These are phyloP conservation scores for Dothideomycetidae sp. DNA, from an alignment of 2,329 filamentous ascomycete genomes.

Conservation along the genomic window DNA sequence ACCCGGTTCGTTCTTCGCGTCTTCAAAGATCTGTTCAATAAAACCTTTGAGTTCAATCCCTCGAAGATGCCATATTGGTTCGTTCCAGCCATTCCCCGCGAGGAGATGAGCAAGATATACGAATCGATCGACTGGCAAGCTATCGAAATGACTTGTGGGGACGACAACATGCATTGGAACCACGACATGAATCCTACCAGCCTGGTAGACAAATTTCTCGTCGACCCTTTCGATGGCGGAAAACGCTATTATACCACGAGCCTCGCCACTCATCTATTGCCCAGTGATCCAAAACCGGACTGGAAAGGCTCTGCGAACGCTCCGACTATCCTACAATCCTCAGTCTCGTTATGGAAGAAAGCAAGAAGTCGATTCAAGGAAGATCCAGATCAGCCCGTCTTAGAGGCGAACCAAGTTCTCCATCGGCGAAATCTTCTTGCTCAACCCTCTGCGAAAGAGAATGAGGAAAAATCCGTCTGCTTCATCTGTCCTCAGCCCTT, in stretches of 20 bases:
- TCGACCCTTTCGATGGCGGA: slow-evolving; percentile 43
- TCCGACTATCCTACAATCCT: slow-evolving; percentile 64
- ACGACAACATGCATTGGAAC: slow-evolving; percentile 33
- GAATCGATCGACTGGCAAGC: slow-evolving; percentile 47
- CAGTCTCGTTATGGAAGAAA: slow-evolving; percentile 58
- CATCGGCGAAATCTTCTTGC: slow-evolving; percentile 76
- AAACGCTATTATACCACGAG: slow-evolving; percentile 41
- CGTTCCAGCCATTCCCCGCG: slow-evolving; percentile 40
- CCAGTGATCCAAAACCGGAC: slow-evolving; percentile 49
- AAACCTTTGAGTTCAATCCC: slow-evolving; percentile 53
- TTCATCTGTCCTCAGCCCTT: slow-evolving; percentile 67
- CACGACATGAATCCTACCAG: slow-evolving; percentile 25
- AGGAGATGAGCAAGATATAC: slow-evolving; percentile 7
- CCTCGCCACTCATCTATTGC: slow-evolving; percentile 40
- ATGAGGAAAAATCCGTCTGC: slow-evolving; percentile 30
- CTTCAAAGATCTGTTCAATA: slow-evolving; percentile 81
- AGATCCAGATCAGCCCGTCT: slow-evolving; percentile 61
- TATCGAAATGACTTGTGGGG: slow-evolving; percentile 29
- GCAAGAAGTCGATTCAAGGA: slow-evolving; percentile 39
- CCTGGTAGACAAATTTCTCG: slow-evolving; percentile 37
- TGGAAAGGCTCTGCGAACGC: slow-evolving; percentile 16
- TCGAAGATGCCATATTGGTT: slow-evolving; percentile 70
- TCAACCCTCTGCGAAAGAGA: slow-evolving; percentile 42
- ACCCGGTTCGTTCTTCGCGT: slow-evolving; percentile 59
- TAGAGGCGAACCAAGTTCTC: slow-evolving; percentile 58